A percentile compares a stretch with the other conserved stretches of the same genome.
phyloP scores from a whole-genome alignment of 2,329 filamentous ascomycete genomes.

The Epichloe festucae region DNA sequence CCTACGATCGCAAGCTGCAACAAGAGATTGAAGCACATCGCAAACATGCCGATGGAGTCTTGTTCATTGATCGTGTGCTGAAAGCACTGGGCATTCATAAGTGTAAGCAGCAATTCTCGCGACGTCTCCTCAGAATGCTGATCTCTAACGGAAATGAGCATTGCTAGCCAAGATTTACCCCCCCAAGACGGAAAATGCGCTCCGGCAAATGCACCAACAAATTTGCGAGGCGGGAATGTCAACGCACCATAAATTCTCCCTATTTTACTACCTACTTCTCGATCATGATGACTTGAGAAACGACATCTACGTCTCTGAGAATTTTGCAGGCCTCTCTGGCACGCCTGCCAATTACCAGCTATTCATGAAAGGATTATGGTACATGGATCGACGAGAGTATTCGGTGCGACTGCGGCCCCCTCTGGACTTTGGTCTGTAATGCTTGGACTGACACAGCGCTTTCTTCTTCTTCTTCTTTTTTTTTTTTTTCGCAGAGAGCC shows the following conservation, averaged over 20 bases:
- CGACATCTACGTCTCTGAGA: constrained; percentile 35
- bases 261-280: constrained; percentile 73
- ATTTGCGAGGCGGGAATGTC: constrained; percentile 53
- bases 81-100: constrained; percentile 55
- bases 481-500: constrained; percentile 35
- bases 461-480: no score
- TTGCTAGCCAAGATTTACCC: constrained; percentile 49
- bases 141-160: background rate
- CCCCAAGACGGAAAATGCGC: constrained; percentile 53
- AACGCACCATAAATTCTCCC: constrained; percentile 66
- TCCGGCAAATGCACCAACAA: constrained; percentile 56
- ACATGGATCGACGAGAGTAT: constrained; percentile 62
- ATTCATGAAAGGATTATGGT: constrained; percentile 73
- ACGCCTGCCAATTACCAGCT: constrained; percentile 66
- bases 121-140: background rate
- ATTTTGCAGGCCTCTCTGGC: constrained; percentile 49
- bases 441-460: background rate
- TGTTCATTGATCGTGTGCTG: constrained; percentile 72
- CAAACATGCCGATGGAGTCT: constrained; percentile 51
- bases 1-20: constrained; percentile 47
- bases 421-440: background rate
- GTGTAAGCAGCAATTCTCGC: constrained; percentile 29
- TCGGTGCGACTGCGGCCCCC: constrained; percentile 26
- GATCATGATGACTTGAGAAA: constrained; percentile 50
- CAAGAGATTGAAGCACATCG: constrained; percentile 54